Conservation (phyloP, 495 filamentous ascomycete species). For the Lichina pygmaea region DNA sequence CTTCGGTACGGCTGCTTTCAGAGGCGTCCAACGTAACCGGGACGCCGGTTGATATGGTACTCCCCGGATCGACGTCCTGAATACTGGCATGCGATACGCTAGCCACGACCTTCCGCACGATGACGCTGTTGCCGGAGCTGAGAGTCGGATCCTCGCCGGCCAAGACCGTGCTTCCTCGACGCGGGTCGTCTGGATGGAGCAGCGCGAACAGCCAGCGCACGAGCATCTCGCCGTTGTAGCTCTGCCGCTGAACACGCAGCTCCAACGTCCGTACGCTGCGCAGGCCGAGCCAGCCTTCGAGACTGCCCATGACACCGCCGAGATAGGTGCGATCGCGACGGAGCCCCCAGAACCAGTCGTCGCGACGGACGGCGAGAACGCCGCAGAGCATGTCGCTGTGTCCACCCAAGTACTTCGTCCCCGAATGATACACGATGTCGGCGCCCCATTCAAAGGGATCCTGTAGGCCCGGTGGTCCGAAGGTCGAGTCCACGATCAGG, state of each 20-base stretch:
- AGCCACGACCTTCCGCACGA: not conserved
- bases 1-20: not conserved
- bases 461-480: constrained; percentile 71
- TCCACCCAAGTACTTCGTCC: constrained; percentile 87
- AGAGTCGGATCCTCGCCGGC: not conserved
- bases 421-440: constrained; percentile 71
- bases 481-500: constrained; percentile 74
- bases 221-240: constrained; percentile 32
- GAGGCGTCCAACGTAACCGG: not conserved
- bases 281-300: constrained; percentile 83
- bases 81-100: not conserved
- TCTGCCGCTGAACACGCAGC: constrained; percentile 51
- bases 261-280: constrained; percentile 68
- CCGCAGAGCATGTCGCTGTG: constrained; percentile 81
- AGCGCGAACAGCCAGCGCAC: constrained; percentile 40
- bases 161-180: not conserved
- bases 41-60: not conserved
- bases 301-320: constrained; percentile 67
- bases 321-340: constrained; percentile 37
- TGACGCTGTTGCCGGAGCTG: not conserved
- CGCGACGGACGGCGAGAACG: constrained; percentile 34
- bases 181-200: constrained; percentile 7
- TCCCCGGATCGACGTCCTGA: not conserved
- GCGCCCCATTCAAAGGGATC: constrained; percentile 62
- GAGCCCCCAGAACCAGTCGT: constrained; percentile 30